Percentiles rank a stretch among this genome's conserved stretches.
phyloP scores from a whole-genome alignment of 345 rosid genomes.

The Aethionema arabicum region DNA sequence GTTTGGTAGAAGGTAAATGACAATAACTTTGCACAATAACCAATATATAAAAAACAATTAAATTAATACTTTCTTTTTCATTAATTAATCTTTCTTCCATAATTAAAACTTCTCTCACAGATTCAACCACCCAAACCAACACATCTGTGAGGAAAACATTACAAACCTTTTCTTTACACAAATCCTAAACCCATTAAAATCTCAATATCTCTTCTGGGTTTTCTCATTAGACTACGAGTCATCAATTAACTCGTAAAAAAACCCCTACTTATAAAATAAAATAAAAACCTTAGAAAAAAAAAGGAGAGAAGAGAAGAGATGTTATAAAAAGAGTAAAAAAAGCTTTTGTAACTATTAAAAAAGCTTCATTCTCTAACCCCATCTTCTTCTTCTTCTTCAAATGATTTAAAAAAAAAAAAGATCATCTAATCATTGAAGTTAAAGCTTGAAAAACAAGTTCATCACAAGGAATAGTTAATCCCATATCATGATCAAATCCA shows the following conservation, averaged over 20 bases:
- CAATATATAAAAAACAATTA: slow-evolving; percentile 3
- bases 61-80: slow-evolving; percentile 22
- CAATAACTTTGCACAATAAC: slow-evolving; percentile 20
- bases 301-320: slow-evolving; percentile 17
- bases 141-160: slow-evolving; percentile 62
- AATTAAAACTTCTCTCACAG: slow-evolving; percentile 56
- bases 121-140: slow-evolving; percentile 25
- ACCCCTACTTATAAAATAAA: slow-evolving; percentile 44
- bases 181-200: slow-evolving; percentile 39
- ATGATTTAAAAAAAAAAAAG: slow-evolving; percentile 8
- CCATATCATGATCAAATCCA: slow-evolving; percentile 89
- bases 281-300: slow-evolving; percentile 23
- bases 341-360: neutral
- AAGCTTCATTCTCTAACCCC: slow-evolving; percentile 32
- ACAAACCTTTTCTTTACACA: slow-evolving; percentile 43
- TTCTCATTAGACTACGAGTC: slow-evolving; percentile 41
- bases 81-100: slow-evolving; percentile 13
- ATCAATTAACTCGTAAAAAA: slow-evolving; percentile 40
- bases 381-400: slow-evolving; percentile 43
- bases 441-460: slow-evolving; percentile 55
- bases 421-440: slow-evolving; percentile 36
- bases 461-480: slow-evolving; percentile 88
- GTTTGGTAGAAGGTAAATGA: slow-evolving; percentile 17
- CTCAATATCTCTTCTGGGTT: slow-evolving; percentile 30
- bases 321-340: slow-evolving; percentile 15